phyloP scores from a whole-genome alignment of 2,329 filamentous ascomycete genomes.

The Epichloe festucae region DNA sequence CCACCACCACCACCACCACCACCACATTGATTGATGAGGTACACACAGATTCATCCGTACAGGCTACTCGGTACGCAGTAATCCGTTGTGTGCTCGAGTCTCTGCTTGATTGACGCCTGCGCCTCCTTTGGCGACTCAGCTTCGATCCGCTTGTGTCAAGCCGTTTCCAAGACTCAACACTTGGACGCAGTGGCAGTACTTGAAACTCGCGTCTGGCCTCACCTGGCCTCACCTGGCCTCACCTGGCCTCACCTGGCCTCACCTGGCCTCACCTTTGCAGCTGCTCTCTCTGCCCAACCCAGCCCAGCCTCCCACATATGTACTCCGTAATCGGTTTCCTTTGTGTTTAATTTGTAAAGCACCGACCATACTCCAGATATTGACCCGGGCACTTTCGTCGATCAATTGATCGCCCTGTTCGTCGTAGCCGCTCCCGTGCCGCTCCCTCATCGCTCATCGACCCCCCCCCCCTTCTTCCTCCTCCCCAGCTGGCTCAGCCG shows the following conservation, averaged over 20 bases:
- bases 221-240: background rate
- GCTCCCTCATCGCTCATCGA: too few relatives aligned
- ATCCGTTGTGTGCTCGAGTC: too few relatives aligned
- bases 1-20: background rate
- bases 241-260: background rate
- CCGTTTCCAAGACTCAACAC: conserved; percentile 1
- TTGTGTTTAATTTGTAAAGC: background rate
- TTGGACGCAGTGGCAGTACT: background rate
- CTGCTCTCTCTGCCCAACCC: too few relatives aligned
- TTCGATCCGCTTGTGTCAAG: background rate
- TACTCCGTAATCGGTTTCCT: background rate
- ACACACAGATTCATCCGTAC: too few relatives aligned
- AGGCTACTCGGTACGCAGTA: too few relatives aligned
- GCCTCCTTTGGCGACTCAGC: background rate
- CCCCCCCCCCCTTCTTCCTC: accelerated
- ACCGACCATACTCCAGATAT: too few relatives aligned
- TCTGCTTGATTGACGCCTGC: background rate
- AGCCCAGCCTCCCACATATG: too few relatives aligned
- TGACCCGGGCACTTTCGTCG: too few relatives aligned
- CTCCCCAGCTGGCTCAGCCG: too few relatives aligned
- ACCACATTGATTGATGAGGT: background rate
- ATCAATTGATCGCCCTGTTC: too few relatives aligned
- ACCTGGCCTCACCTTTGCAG: background rate
- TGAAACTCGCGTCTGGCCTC: conserved; percentile 1
- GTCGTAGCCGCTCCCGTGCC: too few relatives aligned